Evolutionary conservation across 129 eudicot genomes (phyloP).

Genomic region (Ambrosia trifida): DNA sequence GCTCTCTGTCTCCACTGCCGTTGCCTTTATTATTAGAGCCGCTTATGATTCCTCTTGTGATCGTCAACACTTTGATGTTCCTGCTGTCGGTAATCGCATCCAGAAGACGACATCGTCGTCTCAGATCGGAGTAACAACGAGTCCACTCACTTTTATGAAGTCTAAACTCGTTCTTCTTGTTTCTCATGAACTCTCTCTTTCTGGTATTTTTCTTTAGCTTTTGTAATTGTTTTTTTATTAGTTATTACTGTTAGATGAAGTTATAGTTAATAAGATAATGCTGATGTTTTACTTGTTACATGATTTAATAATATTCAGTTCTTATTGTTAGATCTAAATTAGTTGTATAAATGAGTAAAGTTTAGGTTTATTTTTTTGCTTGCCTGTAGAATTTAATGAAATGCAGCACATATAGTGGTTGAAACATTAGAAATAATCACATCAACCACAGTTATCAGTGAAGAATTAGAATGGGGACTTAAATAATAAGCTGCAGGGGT

Average conservation of each 20-base stretch:
- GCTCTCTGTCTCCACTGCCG: constrained; percentile 58
- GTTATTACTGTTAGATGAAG: neutral
- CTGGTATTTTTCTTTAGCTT: constrained; percentile 47
- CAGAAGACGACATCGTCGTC: constrained; percentile 16
- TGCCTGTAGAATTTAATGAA: neutral
- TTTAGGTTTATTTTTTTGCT: neutral
- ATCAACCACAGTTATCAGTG: neutral
- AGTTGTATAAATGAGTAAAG: neutral
- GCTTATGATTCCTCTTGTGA: constrained; percentile 56
- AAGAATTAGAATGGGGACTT: constrained; percentile 7
- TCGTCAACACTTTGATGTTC: constrained; percentile 29
- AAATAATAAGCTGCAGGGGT: neutral
- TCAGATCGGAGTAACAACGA: constrained; percentile 33
- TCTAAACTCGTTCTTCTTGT: constrained; percentile 87
- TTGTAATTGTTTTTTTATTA: neutral
- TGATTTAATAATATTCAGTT: neutral
- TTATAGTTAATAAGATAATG: neutral
- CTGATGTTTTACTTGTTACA: constrained; percentile 3
- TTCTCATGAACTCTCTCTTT: constrained; percentile 96
- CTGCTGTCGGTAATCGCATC: constrained; percentile 16
- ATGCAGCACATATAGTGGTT: neutral
- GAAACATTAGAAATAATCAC: neutral
- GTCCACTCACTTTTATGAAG: constrained; percentile 87
- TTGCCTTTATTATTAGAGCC: constrained; percentile 67
- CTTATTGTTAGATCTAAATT: neutral